Evolutionary conservation across 2,329 filamentous ascomycete species (phyloP), one percentile per base, ranked within the genome.

Genomic region (Magnaporthiopsis incrustans): DNA sequence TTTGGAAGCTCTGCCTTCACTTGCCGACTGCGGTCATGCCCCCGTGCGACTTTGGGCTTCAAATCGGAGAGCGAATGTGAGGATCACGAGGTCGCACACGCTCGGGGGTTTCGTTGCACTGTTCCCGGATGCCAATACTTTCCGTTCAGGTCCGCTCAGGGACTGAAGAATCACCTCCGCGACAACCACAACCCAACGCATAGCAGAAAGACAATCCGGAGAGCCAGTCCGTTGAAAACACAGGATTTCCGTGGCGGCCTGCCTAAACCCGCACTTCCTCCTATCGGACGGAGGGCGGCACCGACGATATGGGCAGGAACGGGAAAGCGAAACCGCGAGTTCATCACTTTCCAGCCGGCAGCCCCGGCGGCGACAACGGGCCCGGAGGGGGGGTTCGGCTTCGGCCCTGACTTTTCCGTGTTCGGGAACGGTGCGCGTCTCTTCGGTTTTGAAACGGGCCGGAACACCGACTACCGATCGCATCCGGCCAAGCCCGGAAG

Each of bases 371-470:
- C 70, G 53, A 69, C 70, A 66, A 71, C 80, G 30, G 73, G 83
- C 33, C 73, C 75, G 63, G 82, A 88, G 66, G 85, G 89, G 63
- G 77, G 81, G 62, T 83, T 88, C 75, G 83, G 69, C 70, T 79
- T 89, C 67, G 88, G 91, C 70, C 86, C 89, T 66, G 88, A 92
- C 68, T 79, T 94, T 62, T 87, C 88, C 62, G 83, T 92, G 71
- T 95, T 93, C 78, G 91, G 90, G 65, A 93, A 94, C 76, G n/a
- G n/a, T n/a, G 87, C 89, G 59, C 86, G 91, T 69, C 94, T 94
- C 76, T 90, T 89, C 74, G 89, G 93, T 71, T 91, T 89, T 73
- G 90, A 93, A 73, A 79, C 84, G 56, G 83, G 84, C n/a, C 81
- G 83, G 69, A 81, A 83, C 71, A 81, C 81, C 66, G 82, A 86